These are phyloP conservation scores for Dioscorea zingiberensis DNA, from an alignment of 106 monocot genomes.

Conservation along the genomic window DNA sequence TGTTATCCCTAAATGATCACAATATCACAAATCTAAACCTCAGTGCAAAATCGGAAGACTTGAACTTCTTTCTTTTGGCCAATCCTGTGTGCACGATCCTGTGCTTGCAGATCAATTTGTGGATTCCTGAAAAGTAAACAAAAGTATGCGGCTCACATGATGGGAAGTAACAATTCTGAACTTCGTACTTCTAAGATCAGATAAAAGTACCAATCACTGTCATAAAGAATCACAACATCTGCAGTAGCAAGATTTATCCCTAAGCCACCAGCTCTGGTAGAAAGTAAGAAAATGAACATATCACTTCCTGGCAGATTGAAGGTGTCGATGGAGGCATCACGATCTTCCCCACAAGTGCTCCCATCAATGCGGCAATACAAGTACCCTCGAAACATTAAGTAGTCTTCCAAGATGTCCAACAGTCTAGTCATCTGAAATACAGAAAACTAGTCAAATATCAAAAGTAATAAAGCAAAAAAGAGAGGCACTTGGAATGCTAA, in stretches of 20 bases:
- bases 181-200: background rate
- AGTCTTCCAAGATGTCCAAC: conserved; percentile 89
- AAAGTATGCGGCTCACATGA: background rate
- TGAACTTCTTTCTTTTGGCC: conserved; percentile 98
- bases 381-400: conserved; percentile 76
- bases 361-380: conserved; percentile 89
- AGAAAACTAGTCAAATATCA: background rate
- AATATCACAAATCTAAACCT: conserved; percentile 33
- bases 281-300: conserved; percentile 85
- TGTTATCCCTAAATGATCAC: background rate
- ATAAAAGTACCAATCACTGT: conserved; percentile 63
- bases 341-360: conserved; percentile 91
- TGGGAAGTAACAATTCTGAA: background rate
- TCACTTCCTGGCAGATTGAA: conserved; percentile 87
- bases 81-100: conserved; percentile 95
- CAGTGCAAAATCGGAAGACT: conserved; percentile 94
- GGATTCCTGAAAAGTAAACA: conserved; percentile 61
- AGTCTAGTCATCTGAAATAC: conserved; percentile 80
- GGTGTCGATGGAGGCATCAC: conserved; percentile 80
- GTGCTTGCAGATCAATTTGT: conserved; percentile 93
- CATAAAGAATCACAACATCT: conserved; percentile 95
- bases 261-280: conserved; percentile 90
- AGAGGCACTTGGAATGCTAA: too few relatives aligned
- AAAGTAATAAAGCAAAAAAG: background rate
- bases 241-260: conserved; percentile 96